A percentile compares a stretch with the other conserved stretches of the same genome.
Evolutionary conservation across 768 basidiomycete genomes (phyloP).

Genomic region (Lentinula boryana): DNA sequence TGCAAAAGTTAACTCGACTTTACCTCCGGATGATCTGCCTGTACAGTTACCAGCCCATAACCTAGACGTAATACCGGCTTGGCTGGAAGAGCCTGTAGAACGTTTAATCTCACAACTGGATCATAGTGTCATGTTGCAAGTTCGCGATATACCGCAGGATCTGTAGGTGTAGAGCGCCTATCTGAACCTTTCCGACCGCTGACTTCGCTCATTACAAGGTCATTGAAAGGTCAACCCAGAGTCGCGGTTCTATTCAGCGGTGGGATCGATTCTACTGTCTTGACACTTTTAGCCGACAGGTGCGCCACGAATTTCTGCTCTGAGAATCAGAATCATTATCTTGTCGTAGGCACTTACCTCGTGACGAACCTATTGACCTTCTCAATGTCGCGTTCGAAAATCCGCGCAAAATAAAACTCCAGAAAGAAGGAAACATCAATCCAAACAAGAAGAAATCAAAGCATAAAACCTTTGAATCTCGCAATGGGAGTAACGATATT

Average conservation of each 20-base stretch:
- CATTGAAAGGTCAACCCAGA: constrained; percentile 35
- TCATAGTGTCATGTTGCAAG: constrained; percentile 60
- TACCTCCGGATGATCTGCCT: constrained; percentile 34
- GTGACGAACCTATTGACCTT: constrained; percentile 81
- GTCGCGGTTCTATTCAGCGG: constrained; percentile 92
- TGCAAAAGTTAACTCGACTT: constrained; percentile 24
- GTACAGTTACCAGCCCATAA: not conserved
- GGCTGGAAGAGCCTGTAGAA: constrained; percentile 39
- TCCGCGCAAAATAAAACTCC: constrained; percentile 64
- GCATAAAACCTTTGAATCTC: too few relatives aligned
- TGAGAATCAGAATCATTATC: not conserved
- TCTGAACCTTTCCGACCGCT: not conserved
- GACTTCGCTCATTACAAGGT: constrained; percentile 9
- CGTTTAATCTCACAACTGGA: constrained; percentile 51
- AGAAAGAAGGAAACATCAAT: constrained; percentile 39
- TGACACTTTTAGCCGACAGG: constrained; percentile 78
- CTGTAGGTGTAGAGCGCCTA: constrained; percentile 21
- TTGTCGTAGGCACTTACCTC: constrained; percentile 55
- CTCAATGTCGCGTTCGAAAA: constrained; percentile 96
- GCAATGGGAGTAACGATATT: not conserved
- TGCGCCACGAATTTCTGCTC: constrained; percentile 23
- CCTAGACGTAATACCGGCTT: constrained; percentile 36
- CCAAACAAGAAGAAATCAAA: constrained; percentile 30
- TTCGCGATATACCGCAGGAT: constrained; percentile 59
- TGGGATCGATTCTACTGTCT: constrained; percentile 86